Conservation (phyloP, 768 basidiomycete genomes). For the Termitomyces sp. region DNA sequence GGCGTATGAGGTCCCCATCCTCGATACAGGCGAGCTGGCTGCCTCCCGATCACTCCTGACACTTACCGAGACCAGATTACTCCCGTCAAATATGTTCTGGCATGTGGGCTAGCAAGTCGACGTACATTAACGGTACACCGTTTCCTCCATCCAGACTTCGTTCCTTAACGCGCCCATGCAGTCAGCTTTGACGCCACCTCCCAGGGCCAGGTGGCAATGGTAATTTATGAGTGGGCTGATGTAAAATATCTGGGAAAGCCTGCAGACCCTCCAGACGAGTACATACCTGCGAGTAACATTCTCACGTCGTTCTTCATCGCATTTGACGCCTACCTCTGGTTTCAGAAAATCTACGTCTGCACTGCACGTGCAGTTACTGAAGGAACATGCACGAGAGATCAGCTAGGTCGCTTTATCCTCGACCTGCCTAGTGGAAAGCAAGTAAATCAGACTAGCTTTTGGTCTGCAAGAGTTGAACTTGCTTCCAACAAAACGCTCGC, state of each 20-base stretch:
- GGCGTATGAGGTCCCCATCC: slow-evolving; percentile 63
- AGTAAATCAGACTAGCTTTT: slow-evolving; percentile 78
- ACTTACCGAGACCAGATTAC: slow-evolving; percentile 45
- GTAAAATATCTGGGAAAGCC: slow-evolving; percentile 76
- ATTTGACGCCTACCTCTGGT: slow-evolving; percentile 15
- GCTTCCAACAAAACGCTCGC: slow-evolving; percentile 31
- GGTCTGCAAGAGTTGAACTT: slow-evolving; percentile 77
- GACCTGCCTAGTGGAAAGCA: slow-evolving; percentile 60
- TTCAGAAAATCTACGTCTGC: slow-evolving; percentile 93
- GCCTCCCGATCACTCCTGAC: slow-evolving; percentile 1
- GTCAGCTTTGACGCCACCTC: slow-evolving; percentile 78
- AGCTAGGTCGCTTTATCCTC: slow-evolving; percentile 91
- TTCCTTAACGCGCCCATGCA: slow-evolving; percentile 21
- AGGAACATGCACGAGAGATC: slow-evolving; percentile 61
- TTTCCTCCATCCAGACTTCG: not conserved
- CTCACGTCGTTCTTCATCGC: not conserved
- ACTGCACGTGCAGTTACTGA: slow-evolving; percentile 74
- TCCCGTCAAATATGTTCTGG: slow-evolving; percentile 91
- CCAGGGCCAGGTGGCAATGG: slow-evolving; percentile 87
- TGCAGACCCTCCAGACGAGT: slow-evolving; percentile 48
- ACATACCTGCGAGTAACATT: slow-evolving; percentile 54
- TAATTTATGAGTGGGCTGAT: slow-evolving; percentile 96
- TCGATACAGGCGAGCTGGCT: slow-evolving; percentile 50
- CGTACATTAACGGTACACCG: slow-evolving; percentile 81
- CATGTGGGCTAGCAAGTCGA: slow-evolving; percentile 81